phyloP scores from a whole-genome alignment of 2,329 filamentous ascomycete genomes.

The Calonectria crousiana region DNA sequence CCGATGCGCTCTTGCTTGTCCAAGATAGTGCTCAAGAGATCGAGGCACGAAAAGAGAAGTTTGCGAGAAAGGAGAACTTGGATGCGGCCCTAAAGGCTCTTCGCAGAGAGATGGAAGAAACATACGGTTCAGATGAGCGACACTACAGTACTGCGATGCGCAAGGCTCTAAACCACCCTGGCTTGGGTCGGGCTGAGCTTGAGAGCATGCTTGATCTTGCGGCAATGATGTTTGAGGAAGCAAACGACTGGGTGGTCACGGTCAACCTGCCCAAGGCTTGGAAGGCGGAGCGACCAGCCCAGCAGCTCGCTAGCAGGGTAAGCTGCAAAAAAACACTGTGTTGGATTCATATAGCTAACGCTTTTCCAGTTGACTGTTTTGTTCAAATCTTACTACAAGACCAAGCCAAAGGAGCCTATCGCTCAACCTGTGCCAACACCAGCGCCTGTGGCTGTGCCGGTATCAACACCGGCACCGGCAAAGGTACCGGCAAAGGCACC shows the following conservation, averaged over 20 bases:
- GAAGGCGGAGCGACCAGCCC: constrained; percentile 52
- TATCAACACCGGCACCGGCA: constrained; percentile 23
- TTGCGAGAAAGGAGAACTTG: constrained; percentile 73
- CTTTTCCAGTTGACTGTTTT: constrained; percentile 49
- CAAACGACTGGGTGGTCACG: constrained; percentile 56
- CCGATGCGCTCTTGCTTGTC: constrained; percentile 55
- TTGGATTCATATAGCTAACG: constrained; percentile 32
- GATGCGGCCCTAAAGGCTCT: constrained; percentile 64
- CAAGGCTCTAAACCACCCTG: constrained; percentile 55
- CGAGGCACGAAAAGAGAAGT: constrained; percentile 71
- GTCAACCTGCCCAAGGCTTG: constrained; percentile 56
- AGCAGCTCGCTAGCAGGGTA: constrained; percentile 53
- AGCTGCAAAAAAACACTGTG: constrained; percentile 29
- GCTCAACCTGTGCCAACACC: constrained; percentile 33
- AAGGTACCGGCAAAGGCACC: constrained; percentile 25
- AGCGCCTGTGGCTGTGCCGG: not conserved
- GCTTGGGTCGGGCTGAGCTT: constrained; percentile 56
- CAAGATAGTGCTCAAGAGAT: constrained; percentile 62
- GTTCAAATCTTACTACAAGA: constrained; percentile 56
- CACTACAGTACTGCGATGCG: constrained; percentile 58
- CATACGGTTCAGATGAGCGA: constrained; percentile 52
- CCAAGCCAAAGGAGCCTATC: constrained; percentile 47
- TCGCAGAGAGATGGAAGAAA: constrained; percentile 58
- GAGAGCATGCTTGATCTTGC: constrained; percentile 59
- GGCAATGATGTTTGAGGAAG: constrained; percentile 61